Base-by-base conservation (phyloP, 2,329 filamentous ascomycete species). In the Neonectria sp. region DNA sequence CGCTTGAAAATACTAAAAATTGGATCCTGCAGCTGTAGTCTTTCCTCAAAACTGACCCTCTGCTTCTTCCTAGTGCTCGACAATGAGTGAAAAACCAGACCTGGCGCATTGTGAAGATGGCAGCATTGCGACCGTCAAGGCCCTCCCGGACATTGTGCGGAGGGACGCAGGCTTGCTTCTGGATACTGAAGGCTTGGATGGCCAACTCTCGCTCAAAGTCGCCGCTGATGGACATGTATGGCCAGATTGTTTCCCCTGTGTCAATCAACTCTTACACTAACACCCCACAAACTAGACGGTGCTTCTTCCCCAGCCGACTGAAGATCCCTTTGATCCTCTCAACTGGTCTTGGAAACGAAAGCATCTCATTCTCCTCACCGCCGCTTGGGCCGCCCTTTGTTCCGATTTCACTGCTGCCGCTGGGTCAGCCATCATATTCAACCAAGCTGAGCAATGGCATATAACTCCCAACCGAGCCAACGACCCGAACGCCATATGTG, bases 331-430 rank as follows among this genome's bases (percentile, higher is more conserved):
- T 4, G 70, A 72, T 51, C 70, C 68, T 4, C 64, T 72, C 21
- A 72, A 72, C 27, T 72, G 70, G 70, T 62, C 68, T 1, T 67
- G 60, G 31, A 51, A 40, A 8, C 65, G 65, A n/a, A 72, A 72
- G 37, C 68, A 70, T 27, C 55, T 61, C 4, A 31, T 72, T 3
- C 63, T 72, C 13, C 55, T 68, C 45, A 69, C 59, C 3, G 55
- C 69, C 2, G 61, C 68, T 4, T 71, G 61, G 55, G 60, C 57
- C 6, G 70, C 68, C 8, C 57, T 71, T 33, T 55, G 46, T 11
- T 49, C 66, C 4, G 70, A 72, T 45, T 72, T 67, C 29, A 59
- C 58, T 1, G 59, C 66, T 25, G 68, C 66, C 4, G 64, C 68
- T 1, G 70, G 68, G 24, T 61, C 56, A 7, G 55, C 63, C n/a